Base-by-base conservation (phyloP, 805 yeast species). In the Pichia ethanolica region DNA sequence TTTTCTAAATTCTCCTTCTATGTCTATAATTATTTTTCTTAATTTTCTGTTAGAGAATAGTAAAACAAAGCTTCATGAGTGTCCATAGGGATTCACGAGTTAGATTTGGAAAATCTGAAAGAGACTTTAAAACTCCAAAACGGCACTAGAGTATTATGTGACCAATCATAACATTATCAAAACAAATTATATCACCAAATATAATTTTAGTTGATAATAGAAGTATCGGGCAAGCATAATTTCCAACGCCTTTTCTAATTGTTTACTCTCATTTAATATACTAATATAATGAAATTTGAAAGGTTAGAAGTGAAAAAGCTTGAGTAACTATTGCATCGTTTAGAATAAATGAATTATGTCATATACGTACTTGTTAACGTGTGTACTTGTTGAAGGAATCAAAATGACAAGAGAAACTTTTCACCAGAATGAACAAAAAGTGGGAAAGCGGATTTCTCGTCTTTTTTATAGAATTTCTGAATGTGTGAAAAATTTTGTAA, bases 1-100 rank as follows among this genome's bases (percentile, higher is more conserved):
- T 9, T 30, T 30, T 3, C 4, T 20, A 20, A 2, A 20, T 20
- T 20, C 20, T 20, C 20, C 20, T 20, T 20, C 20, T 2, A 20
- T 20, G 20, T 20, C 20, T 20, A 20, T 20, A 2, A 20, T 20
- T 20, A 20, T 20, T 20, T 2, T 20, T 20, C 2, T 25, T n/a
- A 10, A 35, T 20, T 20, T 20, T 20, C 20, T 20, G 20, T 20
- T 20, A 20, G 20, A 25, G 12, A 32, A 27, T 30, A 25, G 43
- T 46, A 34, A 45, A 42, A 45, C 42, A 49, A 35, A 65, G 72
- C 74, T 58, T 60, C 76, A 72, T 69, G 76, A 72, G 77, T 72
- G 71, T 73, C 77, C 75, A 50, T 42, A 48, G 48, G 75, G 75
- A 72, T 58, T 73, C 76, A 72, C 69, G 76, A 69, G 74, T 27